A percentile compares a stretch with the other conserved stretches of the same genome.
Evolutionary conservation across 2,329 filamentous ascomycete species (phyloP).

Genomic region (Microascus cirrosus): DNA sequence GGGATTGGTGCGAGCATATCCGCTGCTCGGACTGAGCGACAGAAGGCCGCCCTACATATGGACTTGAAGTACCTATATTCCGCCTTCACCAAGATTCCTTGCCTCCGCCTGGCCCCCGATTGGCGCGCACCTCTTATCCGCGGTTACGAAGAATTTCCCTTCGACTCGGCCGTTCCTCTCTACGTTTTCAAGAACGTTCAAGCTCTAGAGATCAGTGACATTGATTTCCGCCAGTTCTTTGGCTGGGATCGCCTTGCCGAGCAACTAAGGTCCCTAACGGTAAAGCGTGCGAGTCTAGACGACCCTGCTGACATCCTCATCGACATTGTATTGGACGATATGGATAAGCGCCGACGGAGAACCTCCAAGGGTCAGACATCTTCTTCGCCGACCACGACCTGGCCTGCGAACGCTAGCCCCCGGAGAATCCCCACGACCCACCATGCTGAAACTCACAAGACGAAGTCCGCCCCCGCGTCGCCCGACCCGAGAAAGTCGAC

Average conservation of each 20-base stretch:
- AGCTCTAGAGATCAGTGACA: conserved; percentile 84
- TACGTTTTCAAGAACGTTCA: conserved; percentile 96
- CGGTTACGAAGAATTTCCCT: conserved; percentile 95
- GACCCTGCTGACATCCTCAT: conserved; percentile 84
- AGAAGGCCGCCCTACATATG: conserved; percentile 72
- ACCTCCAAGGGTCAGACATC: conserved; percentile 67
- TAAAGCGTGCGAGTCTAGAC: conserved; percentile 80
- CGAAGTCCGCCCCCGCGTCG: conserved; percentile 58
- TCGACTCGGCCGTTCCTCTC: conserved; percentile 93
- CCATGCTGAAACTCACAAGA: conserved; percentile 55
- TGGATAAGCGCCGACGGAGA: conserved; percentile 79
- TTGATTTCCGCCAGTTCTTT: conserved; percentile 94
- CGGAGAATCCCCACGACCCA: conserved; percentile 49
- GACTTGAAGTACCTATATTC: conserved; percentile 96
- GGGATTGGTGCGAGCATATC: conserved; percentile 72
- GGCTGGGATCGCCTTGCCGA: conserved; percentile 94
- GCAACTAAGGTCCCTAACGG: conserved; percentile 76
- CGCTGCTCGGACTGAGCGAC: conserved; percentile 74
- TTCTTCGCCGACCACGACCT: conserved; percentile 62
- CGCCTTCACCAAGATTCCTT: conserved; percentile 96
- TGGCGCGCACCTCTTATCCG: conserved; percentile 81
- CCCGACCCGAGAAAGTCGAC: conserved; percentile 36
- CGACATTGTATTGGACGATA: conserved; percentile 90
- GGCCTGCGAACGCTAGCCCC: conserved; percentile 46
- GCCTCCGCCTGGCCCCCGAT: conserved; percentile 80